Evolutionary conservation across 1,139 yeast species (phyloP), one percentile per base, ranked within the genome.

Genomic region (Geotrichum cucujoidarum): DNA sequence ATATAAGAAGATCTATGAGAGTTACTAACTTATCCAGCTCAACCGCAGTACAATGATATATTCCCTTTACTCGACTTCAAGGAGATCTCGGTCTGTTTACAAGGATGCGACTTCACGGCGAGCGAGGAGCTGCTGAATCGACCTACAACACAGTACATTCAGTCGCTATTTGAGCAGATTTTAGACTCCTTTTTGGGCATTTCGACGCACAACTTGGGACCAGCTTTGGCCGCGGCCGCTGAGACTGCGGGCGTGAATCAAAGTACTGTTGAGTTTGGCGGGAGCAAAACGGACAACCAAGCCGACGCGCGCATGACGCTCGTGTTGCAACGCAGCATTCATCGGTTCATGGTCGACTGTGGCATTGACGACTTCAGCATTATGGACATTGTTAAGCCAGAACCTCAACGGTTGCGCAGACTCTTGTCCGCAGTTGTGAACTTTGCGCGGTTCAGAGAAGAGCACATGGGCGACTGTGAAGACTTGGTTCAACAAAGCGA

Each of bases 401-500:
- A 88, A 21, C 73, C 86, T 0, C 66, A 65, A 42, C 70, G 95
- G 50, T 72, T 80, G 2, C 69, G 80, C 55, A 71, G 94, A 43
- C 73, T 86, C 17, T 65, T 89, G 27, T 86, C 95, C 62, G 95
- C 94, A 1, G 81, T 89, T 45, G 84, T 88, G 16, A 88, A 89
- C 61, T 89, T 78, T 70, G 95, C 95, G 1, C 69, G 94, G 51
- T 88, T 85, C 59, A 73, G 95, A 56, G 95, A 87, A 25, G 50
- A 42, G 55, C 80, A 85, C 49, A 77, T 84, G 62, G 75, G 72
- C 18, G 89, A 80, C 57, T 81, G 85, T 58, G 89, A 82, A 50
- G 76, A 75, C 24, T 69, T 81, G 39, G 77, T 83, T 35, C 68
- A 72, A 16, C 72, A 74, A 47, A 77, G 84, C 53, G 86, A 81